Percentiles rank a stretch among this genome's conserved stretches.
These are phyloP conservation scores for Areca catechu DNA, from an alignment of 176 grass and related monocot genomes.

Conservation along the genomic window DNA sequence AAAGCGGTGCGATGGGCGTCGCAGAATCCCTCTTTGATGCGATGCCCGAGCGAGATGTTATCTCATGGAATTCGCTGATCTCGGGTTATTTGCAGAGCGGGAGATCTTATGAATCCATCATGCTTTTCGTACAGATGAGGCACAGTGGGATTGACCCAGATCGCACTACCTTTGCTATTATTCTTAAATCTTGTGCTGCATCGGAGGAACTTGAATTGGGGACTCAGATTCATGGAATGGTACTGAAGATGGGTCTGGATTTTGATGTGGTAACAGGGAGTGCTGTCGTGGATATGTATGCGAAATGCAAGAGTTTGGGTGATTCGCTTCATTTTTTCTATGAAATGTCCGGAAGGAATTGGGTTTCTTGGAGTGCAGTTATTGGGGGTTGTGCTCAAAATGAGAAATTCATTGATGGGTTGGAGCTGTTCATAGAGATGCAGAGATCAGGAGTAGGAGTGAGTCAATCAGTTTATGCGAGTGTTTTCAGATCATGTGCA, in stretches of 20 bases:
- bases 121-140: constrained; percentile 49
- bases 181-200: constrained; percentile 52
- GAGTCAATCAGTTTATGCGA: constrained; percentile 69
- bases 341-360: constrained; percentile 66
- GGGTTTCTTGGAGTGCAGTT: constrained; percentile 60
- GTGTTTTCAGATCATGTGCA: constrained; percentile 62
- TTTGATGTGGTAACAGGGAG: constrained; percentile 39
- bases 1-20: constrained; percentile 14
- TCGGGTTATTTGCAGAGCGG: constrained; percentile 34
- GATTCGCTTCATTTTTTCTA: constrained; percentile 45
- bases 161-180: constrained; percentile 39
- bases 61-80: constrained; percentile 65
- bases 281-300: constrained; percentile 77
- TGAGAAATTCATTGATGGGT: constrained; percentile 29
- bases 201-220: constrained; percentile 38
- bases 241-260: constrained; percentile 46
- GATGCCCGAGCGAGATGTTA: constrained; percentile 52
- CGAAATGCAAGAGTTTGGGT: constrained; percentile 54
- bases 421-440: constrained; percentile 69
- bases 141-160: constrained; percentile 21
- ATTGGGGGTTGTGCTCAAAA: constrained; percentile 56
- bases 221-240: constrained; percentile 40
- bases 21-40: constrained; percentile 27
- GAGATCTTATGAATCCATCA: constrained; percentile 25
- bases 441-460: constrained; percentile 49